phyloP scores from a whole-genome alignment of 495 filamentous ascomycete genomes.

The Podospora pseudoanserina region DNA sequence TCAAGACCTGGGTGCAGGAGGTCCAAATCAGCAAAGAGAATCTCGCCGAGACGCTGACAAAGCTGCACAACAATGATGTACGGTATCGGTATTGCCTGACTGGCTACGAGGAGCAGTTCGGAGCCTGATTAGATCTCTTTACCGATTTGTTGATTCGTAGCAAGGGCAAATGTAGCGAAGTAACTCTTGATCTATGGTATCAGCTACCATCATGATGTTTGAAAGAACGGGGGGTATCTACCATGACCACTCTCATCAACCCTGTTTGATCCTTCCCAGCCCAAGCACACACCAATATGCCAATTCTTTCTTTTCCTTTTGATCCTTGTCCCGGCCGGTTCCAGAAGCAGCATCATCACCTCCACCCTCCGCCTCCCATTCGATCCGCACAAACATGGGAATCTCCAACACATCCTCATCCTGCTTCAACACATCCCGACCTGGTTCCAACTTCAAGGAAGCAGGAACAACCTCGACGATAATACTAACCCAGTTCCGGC shows the following conservation, averaged over 20 bases:
- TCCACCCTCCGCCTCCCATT: slow-evolving; percentile 80
- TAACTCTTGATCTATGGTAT: not conserved
- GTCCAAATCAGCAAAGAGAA: slow-evolving; percentile 67
- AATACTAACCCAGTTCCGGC: slow-evolving; percentile 91
- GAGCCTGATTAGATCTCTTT: slow-evolving; percentile 16
- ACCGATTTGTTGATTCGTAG: not conserved
- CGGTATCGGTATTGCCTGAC: slow-evolving; percentile 51
- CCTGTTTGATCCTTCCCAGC: slow-evolving; percentile 66
- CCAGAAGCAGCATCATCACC: slow-evolving; percentile 60
- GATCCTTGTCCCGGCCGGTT: slow-evolving; percentile 40
- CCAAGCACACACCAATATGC: slow-evolving; percentile 95
- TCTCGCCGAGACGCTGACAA: slow-evolving; percentile 61
- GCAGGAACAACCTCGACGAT: slow-evolving; percentile 88
- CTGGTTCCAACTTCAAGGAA: slow-evolving; percentile 31
- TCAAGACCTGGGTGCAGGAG: slow-evolving; percentile 79
- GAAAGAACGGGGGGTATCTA: not conserved
- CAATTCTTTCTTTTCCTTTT: slow-evolving; percentile 63
- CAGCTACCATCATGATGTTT: not conserved
- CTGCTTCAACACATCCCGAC: slow-evolving; percentile 44
- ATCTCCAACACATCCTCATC: slow-evolving; percentile 94
- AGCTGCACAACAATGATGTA: slow-evolving; percentile 69
- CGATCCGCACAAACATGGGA: slow-evolving; percentile 84
- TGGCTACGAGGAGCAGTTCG: slow-evolving; percentile 43
- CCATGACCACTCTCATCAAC: slow-evolving; percentile 9
- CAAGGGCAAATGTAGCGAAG: not conserved